Evolutionary conservation across 306 rosid species (phyloP).

Genomic region (Arachis stenosperma): DNA sequence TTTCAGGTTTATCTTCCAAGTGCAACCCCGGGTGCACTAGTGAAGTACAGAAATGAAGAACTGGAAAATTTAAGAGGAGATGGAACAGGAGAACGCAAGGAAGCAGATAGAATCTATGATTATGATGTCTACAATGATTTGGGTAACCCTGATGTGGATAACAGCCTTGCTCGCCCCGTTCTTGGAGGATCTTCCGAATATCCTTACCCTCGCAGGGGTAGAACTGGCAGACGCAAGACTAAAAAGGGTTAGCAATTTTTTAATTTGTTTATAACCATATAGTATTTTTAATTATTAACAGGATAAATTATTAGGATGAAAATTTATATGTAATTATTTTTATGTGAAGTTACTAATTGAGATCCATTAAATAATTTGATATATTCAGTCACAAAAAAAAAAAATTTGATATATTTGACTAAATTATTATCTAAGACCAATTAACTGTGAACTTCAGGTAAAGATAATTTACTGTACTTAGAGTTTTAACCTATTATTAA

Average conservation of each 20-base stretch:
- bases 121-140: conserved; percentile 71
- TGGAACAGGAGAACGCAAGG: conserved; percentile 64
- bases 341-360: no score
- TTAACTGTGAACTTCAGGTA: no score
- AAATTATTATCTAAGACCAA: no score
- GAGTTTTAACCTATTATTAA: no score
- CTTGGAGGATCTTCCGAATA: conserved; percentile 63
- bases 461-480: no score
- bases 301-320: no score
- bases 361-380: no score
- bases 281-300: no score
- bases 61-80: conserved; percentile 62
- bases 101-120: conserved; percentile 74
- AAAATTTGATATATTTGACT: no score
- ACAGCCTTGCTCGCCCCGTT: conserved; percentile 45
- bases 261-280: background rate
- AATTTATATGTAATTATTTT: no score
- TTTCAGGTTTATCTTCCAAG: conserved; percentile 64
- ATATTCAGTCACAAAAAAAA: no score
- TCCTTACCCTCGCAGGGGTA: conserved; percentile 81
- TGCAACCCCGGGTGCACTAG: conserved; percentile 63
- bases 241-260: conserved; percentile 44
- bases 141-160: conserved; percentile 49
- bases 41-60: conserved; percentile 59
- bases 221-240: conserved; percentile 58